Evolutionary conservation across 1,284 basidiomycete genomes (phyloP).

Genomic region (Ustilago trichophora): DNA sequence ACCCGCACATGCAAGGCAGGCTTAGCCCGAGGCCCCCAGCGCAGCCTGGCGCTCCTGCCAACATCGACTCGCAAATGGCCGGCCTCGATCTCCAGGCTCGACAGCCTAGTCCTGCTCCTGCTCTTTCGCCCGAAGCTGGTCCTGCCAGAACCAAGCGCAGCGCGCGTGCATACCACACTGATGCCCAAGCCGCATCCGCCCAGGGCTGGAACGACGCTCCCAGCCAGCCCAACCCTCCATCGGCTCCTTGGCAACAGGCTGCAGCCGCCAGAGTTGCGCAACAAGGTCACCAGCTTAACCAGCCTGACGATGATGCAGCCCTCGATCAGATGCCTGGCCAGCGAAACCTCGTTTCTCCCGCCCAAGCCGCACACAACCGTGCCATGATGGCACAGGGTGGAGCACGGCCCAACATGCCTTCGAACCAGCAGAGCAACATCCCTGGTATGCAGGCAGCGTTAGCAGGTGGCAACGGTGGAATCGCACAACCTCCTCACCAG

Average conservation of each 20-base stretch:
- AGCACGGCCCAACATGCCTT: conserved; percentile 24
- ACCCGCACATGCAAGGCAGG: conserved; percentile 23
- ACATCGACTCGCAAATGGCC: conserved; percentile 44
- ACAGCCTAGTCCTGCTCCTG: conserved; percentile 25
- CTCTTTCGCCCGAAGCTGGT: conserved; percentile 24
- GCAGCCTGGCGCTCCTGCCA: conserved; percentile 15
- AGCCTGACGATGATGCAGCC: conserved; percentile 45
- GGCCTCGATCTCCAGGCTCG: conserved; percentile 37
- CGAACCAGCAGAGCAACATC: conserved; percentile 36
- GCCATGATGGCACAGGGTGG: conserved; percentile 43
- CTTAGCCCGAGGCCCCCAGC: conserved; percentile 37
- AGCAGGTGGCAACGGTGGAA: conserved; percentile 22
- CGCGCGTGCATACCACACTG: conserved; percentile 65
- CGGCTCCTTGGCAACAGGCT: conserved; percentile 60
- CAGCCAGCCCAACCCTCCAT: conserved; percentile 50
- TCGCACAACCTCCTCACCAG: conserved; percentile 68
- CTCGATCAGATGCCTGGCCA: conserved; percentile 65
- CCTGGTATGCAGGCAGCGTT: conserved; percentile 40
- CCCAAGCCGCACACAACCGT: conserved; percentile 60
- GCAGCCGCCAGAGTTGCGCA: conserved; percentile 57
- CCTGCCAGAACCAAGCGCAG: conserved; percentile 60
- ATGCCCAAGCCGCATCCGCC: conserved; percentile 39
- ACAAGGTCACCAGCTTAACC: conserved; percentile 37
- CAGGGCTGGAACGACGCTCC: conserved; percentile 60
- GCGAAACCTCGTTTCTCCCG: conserved; percentile 56